Conservation (phyloP, 179 eudicot species). For the Silene vulgaris region DNA sequence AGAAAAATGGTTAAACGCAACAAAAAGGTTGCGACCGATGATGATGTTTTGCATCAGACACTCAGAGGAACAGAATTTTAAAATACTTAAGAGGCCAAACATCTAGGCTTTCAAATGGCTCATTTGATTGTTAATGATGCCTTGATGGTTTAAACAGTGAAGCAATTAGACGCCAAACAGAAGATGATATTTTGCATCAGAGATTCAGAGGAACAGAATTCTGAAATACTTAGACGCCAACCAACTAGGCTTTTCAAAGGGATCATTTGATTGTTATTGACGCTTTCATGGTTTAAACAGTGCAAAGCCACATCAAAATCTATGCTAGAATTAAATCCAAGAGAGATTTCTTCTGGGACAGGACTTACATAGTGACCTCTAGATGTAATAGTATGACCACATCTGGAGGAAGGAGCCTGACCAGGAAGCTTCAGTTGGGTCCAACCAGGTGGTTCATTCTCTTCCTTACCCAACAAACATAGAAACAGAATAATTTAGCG, state of each 20-base stretch:
- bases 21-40: conserved; percentile 1
- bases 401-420: conserved; percentile 87
- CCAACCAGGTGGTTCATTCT: conserved; percentile 98
- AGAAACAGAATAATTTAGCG: conserved; percentile 15
- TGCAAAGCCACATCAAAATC: conserved; percentile 3
- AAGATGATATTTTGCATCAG: no score
- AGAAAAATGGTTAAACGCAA: background rate
- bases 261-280: no score
- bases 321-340: background rate
- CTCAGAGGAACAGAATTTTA: conserved; percentile 7
- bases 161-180: no score
- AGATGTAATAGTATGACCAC: conserved; percentile 92
- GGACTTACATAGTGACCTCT: conserved; percentile 78
- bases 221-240: no score
- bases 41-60: conserved; percentile 3
- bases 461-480: conserved; percentile 75
- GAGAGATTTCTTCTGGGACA: conserved; percentile 17
- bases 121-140: background rate
- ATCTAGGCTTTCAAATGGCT: background rate
- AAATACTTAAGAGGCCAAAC: background rate
- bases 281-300: no score
- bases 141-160: background rate
- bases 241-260: no score
- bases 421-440: conserved; percentile 99
- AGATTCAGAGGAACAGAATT: no score